Evolutionary conservation across 2,329 filamentous ascomycete species (phyloP).

Genomic region (Talaromyces amestolkiae): DNA sequence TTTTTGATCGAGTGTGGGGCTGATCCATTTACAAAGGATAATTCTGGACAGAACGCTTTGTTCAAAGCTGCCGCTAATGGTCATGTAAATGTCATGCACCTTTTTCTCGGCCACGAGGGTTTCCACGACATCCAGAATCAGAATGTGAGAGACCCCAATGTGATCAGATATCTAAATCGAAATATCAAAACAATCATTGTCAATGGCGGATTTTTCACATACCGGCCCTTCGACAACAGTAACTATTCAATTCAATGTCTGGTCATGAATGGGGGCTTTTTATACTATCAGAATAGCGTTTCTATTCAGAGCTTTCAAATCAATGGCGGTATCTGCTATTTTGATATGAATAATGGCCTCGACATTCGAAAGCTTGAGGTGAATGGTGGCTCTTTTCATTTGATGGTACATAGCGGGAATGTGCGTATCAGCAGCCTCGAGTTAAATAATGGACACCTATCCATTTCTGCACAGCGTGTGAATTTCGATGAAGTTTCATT

Average conservation of each 20-base stretch:
- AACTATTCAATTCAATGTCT: not conserved
- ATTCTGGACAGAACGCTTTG: not conserved
- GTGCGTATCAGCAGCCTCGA: conserved; percentile 15
- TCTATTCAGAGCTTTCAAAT: not conserved
- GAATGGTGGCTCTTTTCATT: not conserved
- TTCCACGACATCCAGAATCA: not conserved
- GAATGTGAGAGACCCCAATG: not conserved
- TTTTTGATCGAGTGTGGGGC: not conserved
- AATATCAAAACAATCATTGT: not conserved
- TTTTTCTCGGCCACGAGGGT: not conserved
- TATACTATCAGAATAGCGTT: not conserved
- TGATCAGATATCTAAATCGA: not conserved
- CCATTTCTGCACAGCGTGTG: not conserved
- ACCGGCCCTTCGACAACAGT: too few relatives aligned
- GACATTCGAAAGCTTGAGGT: not conserved
- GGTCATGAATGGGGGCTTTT: not conserved
- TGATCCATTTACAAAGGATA: not conserved
- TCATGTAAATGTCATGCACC: not conserved
- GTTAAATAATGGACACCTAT: conserved; percentile 17
- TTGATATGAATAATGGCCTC: not conserved
- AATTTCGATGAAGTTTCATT: not conserved
- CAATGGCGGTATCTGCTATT: not conserved
- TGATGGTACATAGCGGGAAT: not conserved
- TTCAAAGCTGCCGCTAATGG: not conserved
- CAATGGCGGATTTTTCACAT: too few relatives aligned